A percentile compares a stretch with the other conserved stretches of the same genome.
Conservation (phyloP, 148 eudicot genomes). For the Rhododendron henanense region DNA sequence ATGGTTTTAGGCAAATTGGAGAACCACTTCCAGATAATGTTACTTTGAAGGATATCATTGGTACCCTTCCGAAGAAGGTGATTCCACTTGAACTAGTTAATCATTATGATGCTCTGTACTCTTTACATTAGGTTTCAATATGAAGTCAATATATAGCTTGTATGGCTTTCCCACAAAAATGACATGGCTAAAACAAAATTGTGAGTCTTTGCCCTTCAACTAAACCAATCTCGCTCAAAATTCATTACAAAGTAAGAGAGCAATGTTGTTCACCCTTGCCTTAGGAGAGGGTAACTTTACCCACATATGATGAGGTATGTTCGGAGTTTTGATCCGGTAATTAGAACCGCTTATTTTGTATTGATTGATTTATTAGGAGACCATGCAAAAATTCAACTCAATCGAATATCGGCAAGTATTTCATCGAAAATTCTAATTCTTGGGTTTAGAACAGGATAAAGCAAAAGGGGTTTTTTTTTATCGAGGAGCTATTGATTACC, state of each 20-base stretch:
- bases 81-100: not conserved
- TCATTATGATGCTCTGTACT: not conserved
- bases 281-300: not conserved
- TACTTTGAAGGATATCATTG: conserved; percentile 64
- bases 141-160: not conserved
- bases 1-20: conserved; percentile 85
- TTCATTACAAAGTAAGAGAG: not conserved
- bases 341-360: not conserved
- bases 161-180: not conserved
- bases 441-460: too few relatives aligned
- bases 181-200: not conserved
- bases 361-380: too few relatives aligned
- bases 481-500: too few relatives aligned
- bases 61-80: conserved; percentile 78
- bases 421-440: too few relatives aligned
- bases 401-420: too few relatives aligned
- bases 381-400: too few relatives aligned
- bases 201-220: not conserved
- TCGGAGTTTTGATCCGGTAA: not conserved
- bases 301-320: not conserved
- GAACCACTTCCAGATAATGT: conserved; percentile 83
- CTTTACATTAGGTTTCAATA: not conserved
- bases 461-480: too few relatives aligned
- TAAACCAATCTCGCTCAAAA: not conserved
- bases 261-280: not conserved